phyloP scores from a whole-genome alignment of 129 eudicot genomes.

The Flaveria ramosissima region DNA sequence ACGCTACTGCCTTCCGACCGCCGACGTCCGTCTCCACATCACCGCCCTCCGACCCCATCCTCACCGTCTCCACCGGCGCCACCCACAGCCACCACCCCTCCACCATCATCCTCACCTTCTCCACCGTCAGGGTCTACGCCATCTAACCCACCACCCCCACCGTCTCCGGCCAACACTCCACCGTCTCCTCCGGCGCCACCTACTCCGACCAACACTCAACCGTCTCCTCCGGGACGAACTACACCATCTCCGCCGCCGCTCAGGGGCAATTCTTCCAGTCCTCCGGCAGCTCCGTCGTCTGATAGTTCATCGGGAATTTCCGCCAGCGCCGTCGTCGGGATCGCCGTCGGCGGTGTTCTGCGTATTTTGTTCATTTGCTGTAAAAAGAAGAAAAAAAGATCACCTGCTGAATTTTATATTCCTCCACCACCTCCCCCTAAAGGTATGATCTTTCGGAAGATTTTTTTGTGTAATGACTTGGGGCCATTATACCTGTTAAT shows the following conservation, averaged over 20 bases:
- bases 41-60: conserved; percentile 26
- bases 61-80: conserved; percentile 36
- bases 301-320: conserved; percentile 29
- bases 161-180: too few relatives aligned
- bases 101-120: too few relatives aligned
- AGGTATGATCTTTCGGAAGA: conserved; percentile 24
- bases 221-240: too few relatives aligned
- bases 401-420: conserved; percentile 27
- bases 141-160: too few relatives aligned
- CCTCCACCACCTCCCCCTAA: conserved; percentile 42
- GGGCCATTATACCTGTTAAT: too few relatives aligned
- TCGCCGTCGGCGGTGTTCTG: conserved; percentile 37
- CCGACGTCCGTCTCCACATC: conserved; percentile 33
- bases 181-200: too few relatives aligned
- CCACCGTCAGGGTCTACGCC: too few relatives aligned
- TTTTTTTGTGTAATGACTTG: too few relatives aligned
- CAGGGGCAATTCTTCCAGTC: conserved; percentile 13
- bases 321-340: conserved; percentile 34
- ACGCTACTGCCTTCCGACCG: conserved; percentile 32
- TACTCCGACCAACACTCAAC: too few relatives aligned
- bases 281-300: conserved; percentile 32
- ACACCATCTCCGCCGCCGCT: too few relatives aligned
- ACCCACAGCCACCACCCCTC: too few relatives aligned
- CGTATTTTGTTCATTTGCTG: conserved; percentile 36
- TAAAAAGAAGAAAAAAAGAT: conserved; percentile 35